Base-by-base conservation (phyloP, 2,329 filamentous ascomycete species). In the Aureobasidium sp. region DNA sequence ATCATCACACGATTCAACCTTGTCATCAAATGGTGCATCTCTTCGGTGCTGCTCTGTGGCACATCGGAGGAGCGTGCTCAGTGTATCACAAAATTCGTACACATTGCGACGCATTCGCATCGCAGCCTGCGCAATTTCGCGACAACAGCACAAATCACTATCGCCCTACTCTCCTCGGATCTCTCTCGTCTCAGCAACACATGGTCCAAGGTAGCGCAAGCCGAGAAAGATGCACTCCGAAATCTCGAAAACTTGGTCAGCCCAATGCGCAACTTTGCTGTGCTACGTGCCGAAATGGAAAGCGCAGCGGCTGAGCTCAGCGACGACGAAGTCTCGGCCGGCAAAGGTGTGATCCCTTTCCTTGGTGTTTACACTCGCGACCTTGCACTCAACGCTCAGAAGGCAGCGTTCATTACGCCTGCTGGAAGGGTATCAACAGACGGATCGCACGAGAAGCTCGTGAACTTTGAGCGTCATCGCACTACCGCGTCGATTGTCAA, bases 1-100 rank as follows among this genome's bases (percentile, higher is more conserved):
- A 88, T 92, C 50, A 89, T 93, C 71, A 88, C 89, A 9, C 86
- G 89, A 51, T 94, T 94, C 77, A 94, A 94, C 71, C 83, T 94
- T 64, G 88, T 93, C 77, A 89, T 92, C 63, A 93, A 93, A 71
- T 94, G 89, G 89, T 86, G 84, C 29, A 82, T 91, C 29, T 93
- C 89, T 0, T 88, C 93, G 71, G 83, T 88, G 65, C 81, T 94
- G 9, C 79, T 94, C 50, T 94, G 88, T 0, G 82, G 86, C 64
- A 77, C 85, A 60, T 74, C 86, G 11, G 83, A 86, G 63, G 89
- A 94, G 73, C 81, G 89, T 57, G 88, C 88, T 23, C 79, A 85
- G 38, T 90, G 86, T 70, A 84, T 94, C 64, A 85, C 88, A 72
- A 93, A 94, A 73, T 87, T 82, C 70, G 89, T 94, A 62, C 89